Percentiles rank a stretch among this genome's conserved stretches.
phyloP scores from a whole-genome alignment of 257 asterid genomes.

The Solanum chmielewskii region DNA sequence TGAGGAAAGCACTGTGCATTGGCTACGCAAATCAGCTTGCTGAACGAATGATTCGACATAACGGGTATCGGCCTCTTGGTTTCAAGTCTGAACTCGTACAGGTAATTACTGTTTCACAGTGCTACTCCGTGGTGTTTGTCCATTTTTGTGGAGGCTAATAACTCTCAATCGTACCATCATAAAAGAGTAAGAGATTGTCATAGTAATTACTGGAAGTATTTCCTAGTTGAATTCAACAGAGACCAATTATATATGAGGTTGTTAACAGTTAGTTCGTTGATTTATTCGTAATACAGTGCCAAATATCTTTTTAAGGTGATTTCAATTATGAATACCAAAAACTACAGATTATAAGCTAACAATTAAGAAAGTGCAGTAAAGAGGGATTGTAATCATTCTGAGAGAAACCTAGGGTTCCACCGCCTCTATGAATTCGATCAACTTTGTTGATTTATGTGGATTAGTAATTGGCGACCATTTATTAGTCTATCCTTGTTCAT shows the following conservation, averaged over 20 bases:
- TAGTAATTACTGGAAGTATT: background rate
- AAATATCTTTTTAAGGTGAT: background rate
- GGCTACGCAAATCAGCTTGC: conserved; percentile 93
- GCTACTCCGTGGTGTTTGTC: background rate
- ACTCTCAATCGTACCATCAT: background rate
- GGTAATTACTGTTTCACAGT: conserved; percentile 24
- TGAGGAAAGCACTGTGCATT: conserved; percentile 79
- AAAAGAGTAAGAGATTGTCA: background rate
- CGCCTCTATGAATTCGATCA: background rate
- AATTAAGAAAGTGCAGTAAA: background rate
- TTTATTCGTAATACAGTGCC: background rate
- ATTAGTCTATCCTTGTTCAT: background rate
- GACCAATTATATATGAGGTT: background rate
- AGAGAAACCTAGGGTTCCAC: background rate
- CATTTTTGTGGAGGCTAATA: background rate
- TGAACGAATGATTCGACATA: conserved; percentile 87
- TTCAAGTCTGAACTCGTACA: conserved; percentile 85
- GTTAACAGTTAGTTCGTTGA: background rate
- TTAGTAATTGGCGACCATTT: background rate
- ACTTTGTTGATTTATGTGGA: background rate
- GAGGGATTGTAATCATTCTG: background rate
- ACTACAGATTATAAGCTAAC: background rate
- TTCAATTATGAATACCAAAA: background rate
- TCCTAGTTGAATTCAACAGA: background rate
- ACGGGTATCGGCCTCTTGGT: conserved; percentile 82